A percentile compares a stretch with the other conserved stretches of the same genome.
Evolutionary conservation across 108 stramenopile genomes (phyloP).

Genomic region (Thalassiosira profunda): DNA sequence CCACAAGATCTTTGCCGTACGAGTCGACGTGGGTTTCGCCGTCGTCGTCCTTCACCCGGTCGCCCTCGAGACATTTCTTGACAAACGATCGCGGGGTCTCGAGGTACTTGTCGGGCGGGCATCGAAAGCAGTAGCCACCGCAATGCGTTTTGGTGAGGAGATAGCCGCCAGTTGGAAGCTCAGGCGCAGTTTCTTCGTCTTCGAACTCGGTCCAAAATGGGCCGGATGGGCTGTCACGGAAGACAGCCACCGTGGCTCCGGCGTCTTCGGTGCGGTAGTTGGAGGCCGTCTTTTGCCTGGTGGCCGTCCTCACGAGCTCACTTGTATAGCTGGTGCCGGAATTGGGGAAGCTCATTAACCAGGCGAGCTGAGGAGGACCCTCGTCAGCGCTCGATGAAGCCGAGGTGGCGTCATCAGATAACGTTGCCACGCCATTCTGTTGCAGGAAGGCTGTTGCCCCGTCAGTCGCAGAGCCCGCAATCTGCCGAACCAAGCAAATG

Average conservation of each 20-base stretch:
- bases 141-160: slow-evolving; percentile 83
- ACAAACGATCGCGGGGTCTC: slow-evolving; percentile 46
- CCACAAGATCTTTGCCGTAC: slow-evolving; percentile 38
- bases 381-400: too few species aligned
- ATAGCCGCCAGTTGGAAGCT: slow-evolving; percentile 7
- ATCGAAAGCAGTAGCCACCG: slow-evolving; percentile 57
- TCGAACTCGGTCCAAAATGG: slow-evolving; percentile 11
- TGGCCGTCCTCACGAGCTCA: neutral
- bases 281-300: neutral
- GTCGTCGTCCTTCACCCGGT: neutral
- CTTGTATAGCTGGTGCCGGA: slow-evolving; percentile 22
- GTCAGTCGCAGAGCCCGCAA: too few species aligned
- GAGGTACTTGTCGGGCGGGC: slow-evolving; percentile 49
- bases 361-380: too few species aligned
- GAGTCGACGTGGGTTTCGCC: neutral
- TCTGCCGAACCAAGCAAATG: too few species aligned
- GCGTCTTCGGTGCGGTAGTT: slow-evolving; percentile 16
- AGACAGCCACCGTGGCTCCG: neutral
- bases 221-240: slow-evolving; percentile 10
- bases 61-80: slow-evolving; percentile 7
- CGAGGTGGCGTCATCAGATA: too few species aligned
- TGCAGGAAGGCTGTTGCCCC: too few species aligned
- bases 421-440: too few species aligned
- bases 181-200: neutral
- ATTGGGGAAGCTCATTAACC: slow-evolving; percentile 28